Evolutionary conservation across 31 red algal species (phyloP).

Genomic region (Porphyra umbilicalis): DNA sequence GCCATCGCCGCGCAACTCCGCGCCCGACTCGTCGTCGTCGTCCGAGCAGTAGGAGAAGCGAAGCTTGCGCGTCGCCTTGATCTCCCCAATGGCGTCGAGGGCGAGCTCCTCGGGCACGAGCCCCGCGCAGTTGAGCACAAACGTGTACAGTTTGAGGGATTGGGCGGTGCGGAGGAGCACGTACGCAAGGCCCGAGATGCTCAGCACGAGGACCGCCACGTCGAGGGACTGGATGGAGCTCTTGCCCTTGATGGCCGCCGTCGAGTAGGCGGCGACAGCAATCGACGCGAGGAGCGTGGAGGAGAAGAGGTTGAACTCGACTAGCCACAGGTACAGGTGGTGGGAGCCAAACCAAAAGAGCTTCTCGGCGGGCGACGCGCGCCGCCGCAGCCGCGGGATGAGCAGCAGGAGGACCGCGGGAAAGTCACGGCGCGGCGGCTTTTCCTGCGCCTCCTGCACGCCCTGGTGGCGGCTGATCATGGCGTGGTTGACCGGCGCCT

Average conservation of each 20-base stretch:
- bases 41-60: background rate
- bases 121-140: conserved; percentile 69
- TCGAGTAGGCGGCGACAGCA: conserved; percentile 22
- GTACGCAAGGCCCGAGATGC: conserved; percentile 27
- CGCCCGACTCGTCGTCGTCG: background rate
- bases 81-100: conserved; percentile 32
- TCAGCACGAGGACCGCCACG: conserved; percentile 31
- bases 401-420: conserved; percentile 26
- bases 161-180: conserved; percentile 60
- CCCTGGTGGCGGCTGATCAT: background rate
- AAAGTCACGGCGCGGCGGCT: conserved; percentile 26
- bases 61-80: background rate
- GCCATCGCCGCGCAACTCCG: background rate
- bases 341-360: conserved; percentile 84
- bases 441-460: conserved; percentile 12
- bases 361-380: conserved; percentile 57
- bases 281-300: conserved; percentile 57
- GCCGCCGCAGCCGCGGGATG: conserved; percentile 37
- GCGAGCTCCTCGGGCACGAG: conserved; percentile 60
- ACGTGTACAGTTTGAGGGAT: conserved; percentile 59
- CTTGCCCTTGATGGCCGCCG: conserved; percentile 12
- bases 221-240: background rate
- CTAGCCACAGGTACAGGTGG: conserved; percentile 68
- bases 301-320: conserved; percentile 73
- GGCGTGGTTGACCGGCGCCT: background rate